Evolutionary conservation across 179 eudicot species (phyloP).

Genomic region (Camellia oleifera): DNA sequence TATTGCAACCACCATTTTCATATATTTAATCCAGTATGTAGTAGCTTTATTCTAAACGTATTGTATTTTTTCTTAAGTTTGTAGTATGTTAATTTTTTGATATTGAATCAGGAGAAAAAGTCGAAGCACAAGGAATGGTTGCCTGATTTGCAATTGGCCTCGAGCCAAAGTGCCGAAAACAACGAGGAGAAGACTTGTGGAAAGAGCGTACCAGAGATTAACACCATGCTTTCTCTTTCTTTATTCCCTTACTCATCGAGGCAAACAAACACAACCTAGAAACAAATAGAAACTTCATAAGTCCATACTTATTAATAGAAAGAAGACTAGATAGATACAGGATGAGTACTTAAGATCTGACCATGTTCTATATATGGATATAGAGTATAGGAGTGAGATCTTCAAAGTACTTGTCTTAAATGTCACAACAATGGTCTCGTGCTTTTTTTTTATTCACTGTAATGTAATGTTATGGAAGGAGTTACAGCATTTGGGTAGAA

Average conservation of each 20-base stretch:
- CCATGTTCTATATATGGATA: slow-evolving; percentile 10
- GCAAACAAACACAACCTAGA: not conserved
- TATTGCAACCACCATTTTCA: not conserved
- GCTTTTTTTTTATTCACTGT: too few species aligned
- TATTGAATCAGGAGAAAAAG: slow-evolving; percentile 27
- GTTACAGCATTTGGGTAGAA: too few species aligned
- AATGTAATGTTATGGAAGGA: too few species aligned
- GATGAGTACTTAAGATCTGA: slow-evolving; percentile 33
- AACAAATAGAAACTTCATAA: not conserved
- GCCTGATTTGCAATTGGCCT: slow-evolving; percentile 37
- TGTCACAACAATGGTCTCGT: not conserved
- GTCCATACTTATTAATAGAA: not conserved
- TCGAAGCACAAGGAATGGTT: slow-evolving; percentile 25
- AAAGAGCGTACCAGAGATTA: slow-evolving; percentile 24
- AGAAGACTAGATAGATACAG: slow-evolving; percentile 5
- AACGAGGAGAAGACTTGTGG: slow-evolving; percentile 18
- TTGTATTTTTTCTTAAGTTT: not conserved
- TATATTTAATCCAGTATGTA: not conserved
- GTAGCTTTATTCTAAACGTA: not conserved
- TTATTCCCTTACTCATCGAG: slow-evolving; percentile 18
- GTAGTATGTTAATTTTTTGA: not conserved
- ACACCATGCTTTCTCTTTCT: slow-evolving; percentile 48
- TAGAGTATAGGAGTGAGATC: slow-evolving; percentile 26
- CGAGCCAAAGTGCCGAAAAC: slow-evolving; percentile 28
- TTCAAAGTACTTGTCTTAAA: slow-evolving; percentile 22